phyloP scores from a whole-genome alignment of 2,329 filamentous ascomycete genomes.

The Thelonectria rubi region DNA sequence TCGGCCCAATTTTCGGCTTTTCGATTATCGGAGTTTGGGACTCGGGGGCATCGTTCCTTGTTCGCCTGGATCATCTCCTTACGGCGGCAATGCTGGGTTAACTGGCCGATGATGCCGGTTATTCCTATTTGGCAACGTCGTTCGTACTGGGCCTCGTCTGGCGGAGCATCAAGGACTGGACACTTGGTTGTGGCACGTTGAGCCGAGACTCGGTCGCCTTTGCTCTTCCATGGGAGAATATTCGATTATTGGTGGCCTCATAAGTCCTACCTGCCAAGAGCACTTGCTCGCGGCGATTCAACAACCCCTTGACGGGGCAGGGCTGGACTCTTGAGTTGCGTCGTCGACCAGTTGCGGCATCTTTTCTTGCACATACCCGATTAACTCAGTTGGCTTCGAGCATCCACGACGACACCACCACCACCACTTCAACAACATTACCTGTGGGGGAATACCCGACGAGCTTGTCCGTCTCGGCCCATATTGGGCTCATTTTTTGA shows the following conservation, averaged over 20 bases:
- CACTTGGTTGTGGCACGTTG: conserved; percentile 31
- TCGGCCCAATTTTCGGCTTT: conserved; percentile 23
- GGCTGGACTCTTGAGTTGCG: conserved; percentile 41
- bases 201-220: conserved; percentile 19
- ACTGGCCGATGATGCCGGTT: conserved; percentile 15
- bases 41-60: conserved; percentile 28
- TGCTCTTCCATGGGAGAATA: conserved; percentile 31
- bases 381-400: conserved; percentile 37
- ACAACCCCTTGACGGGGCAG: conserved; percentile 40
- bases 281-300: conserved; percentile 37
- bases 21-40: conserved; percentile 39
- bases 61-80: conserved; percentile 27
- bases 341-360: conserved; percentile 38
- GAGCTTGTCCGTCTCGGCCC: conserved; percentile 32
- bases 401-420: conserved; percentile 33
- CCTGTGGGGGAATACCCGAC: conserved; percentile 35
- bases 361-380: conserved; percentile 42
- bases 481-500: conserved; percentile 32
- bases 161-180: conserved; percentile 17
- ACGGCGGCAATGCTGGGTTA: conserved; percentile 28
- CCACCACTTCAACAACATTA: conserved; percentile 45
- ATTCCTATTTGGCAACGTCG: conserved; percentile 12
- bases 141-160: conserved; percentile 13
- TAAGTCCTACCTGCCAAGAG: conserved; percentile 29
- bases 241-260: conserved; percentile 34